Conservation (phyloP, 73 alveolate species). For the Breviolum minutum region DNA sequence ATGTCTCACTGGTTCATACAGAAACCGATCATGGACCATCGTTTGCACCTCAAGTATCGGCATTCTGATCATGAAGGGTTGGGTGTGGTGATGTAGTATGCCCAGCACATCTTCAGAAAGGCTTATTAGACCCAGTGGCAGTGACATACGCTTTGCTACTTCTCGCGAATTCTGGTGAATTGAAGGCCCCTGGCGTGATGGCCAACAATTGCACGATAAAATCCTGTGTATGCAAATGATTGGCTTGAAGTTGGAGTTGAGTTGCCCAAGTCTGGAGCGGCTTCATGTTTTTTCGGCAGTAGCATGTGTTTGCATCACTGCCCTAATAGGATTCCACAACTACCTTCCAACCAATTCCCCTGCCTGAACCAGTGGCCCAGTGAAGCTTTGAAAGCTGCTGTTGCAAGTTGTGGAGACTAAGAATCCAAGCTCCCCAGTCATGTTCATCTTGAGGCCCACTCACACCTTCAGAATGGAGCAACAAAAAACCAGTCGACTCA, state of each 20-base stretch:
- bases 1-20: constrained; percentile 58
- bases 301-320: too few species aligned
- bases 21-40: constrained; percentile 80
- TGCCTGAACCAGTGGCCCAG: constrained; percentile 34
- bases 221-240: not conserved
- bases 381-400: not conserved
- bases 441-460: constrained; percentile 45
- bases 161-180: constrained; percentile 36
- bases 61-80: too few species aligned
- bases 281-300: too few species aligned
- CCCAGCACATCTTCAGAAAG: not conserved
- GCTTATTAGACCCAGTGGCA: constrained; percentile 7
- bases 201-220: not conserved
- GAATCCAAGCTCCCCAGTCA: constrained; percentile 55
- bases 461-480: constrained; percentile 4
- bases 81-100: too few species aligned
- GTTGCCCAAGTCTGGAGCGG: too few species aligned
- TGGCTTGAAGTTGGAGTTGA: not conserved
- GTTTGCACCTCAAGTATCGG: constrained; percentile 36
- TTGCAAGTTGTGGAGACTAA: constrained; percentile 61
- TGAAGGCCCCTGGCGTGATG: constrained; percentile 11
- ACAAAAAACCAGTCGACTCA: not conserved
- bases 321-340: not conserved
- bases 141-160: constrained; percentile 81
- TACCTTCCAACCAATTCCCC: not conserved